A percentile compares a stretch with the other conserved stretches of the same genome.
Conservation (phyloP, 108 stramenopile genomes). For the Fistulifera pelliculosa region DNA sequence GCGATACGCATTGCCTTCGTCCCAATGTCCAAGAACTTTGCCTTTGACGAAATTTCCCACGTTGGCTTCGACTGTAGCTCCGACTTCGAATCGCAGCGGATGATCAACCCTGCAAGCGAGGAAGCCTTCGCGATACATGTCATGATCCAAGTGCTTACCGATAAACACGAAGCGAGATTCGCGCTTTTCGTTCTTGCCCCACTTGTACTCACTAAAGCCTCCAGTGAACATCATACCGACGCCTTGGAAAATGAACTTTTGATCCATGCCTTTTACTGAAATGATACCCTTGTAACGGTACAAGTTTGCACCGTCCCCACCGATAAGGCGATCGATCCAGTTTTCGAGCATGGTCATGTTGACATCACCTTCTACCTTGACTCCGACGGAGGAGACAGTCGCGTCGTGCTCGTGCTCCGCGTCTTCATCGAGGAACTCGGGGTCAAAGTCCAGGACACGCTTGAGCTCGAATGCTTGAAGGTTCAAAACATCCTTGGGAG, state of each 20-base stretch:
- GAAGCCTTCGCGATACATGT: slow-evolving; percentile 50
- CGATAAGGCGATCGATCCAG: slow-evolving; percentile 66
- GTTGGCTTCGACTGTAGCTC: slow-evolving; percentile 52
- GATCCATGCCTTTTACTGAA: slow-evolving; percentile 68
- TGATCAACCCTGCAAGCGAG: slow-evolving; percentile 46
- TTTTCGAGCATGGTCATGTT: slow-evolving; percentile 42
- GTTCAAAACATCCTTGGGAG: slow-evolving; percentile 66
- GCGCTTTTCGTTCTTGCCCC: slow-evolving; percentile 48
- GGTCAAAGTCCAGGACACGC: slow-evolving; percentile 79
- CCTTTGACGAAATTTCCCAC: slow-evolving; percentile 38
- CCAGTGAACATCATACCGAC: slow-evolving; percentile 86
- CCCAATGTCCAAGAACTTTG: slow-evolving; percentile 55
- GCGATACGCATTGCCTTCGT: slow-evolving; percentile 81
- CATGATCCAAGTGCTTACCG: slow-evolving; percentile 71
- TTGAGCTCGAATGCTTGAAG: slow-evolving; percentile 67
- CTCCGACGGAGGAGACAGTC: slow-evolving; percentile 53
- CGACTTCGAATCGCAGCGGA: slow-evolving; percentile 54
- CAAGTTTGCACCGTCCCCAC: slow-evolving; percentile 77
- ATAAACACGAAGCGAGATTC: slow-evolving; percentile 83
- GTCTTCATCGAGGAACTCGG: slow-evolving; percentile 64
- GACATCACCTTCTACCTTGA: slow-evolving; percentile 55
- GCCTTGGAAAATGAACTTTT: slow-evolving; percentile 93
- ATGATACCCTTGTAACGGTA: slow-evolving; percentile 93
- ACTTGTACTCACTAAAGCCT: slow-evolving; percentile 22
- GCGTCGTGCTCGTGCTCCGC: slow-evolving; percentile 68